These are phyloP conservation scores for Amaranthus cruentus DNA, from an alignment of 148 eudicot genomes.

Conservation along the genomic window DNA sequence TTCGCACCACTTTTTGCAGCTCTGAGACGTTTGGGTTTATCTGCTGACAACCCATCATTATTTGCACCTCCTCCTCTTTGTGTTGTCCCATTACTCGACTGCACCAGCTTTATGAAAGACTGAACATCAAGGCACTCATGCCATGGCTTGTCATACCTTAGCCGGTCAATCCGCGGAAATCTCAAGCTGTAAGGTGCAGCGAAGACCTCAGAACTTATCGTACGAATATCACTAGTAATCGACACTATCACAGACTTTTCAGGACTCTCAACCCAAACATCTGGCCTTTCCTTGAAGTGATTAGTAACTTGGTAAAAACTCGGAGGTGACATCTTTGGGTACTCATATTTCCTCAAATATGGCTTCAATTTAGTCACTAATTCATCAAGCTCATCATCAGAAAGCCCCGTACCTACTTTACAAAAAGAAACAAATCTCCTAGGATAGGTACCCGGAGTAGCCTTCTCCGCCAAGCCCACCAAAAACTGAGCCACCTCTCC, in stretches of 20 bases:
- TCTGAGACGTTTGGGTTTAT: conserved; percentile 47
- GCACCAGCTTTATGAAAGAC: conserved; percentile 73
- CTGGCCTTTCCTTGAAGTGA: conserved; percentile 89
- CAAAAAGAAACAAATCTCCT: conserved; percentile 83
- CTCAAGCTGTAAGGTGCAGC: conserved; percentile 90
- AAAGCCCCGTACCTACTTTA: conserved; percentile 92
- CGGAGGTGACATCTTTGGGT: conserved; percentile 79
- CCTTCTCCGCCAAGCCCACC: conserved; percentile 85
- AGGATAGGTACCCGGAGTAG: conserved; percentile 54
- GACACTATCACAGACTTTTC: conserved; percentile 85
- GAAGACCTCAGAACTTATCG: conserved; percentile 76
- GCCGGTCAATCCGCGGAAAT: conserved; percentile 89
- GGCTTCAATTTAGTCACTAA: conserved; percentile 79
- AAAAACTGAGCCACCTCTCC: conserved; percentile 94
- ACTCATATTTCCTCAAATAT: conserved; percentile 69
- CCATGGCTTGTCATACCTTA: conserved; percentile 96
- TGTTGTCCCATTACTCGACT: conserved; percentile 81
- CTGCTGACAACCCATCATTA: conserved; percentile 28
- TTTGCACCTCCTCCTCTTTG: conserved; percentile 47
- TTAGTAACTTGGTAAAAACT: conserved; percentile 90
- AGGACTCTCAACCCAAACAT: conserved; percentile 98
- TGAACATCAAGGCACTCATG: conserved; percentile 92
- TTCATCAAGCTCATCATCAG: conserved; percentile 86
- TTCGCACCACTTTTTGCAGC: conserved; percentile 49
- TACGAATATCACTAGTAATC: conserved; percentile 88